Base-by-base conservation (phyloP, 768 basidiomycete species). In the Russula vinacea region DNA sequence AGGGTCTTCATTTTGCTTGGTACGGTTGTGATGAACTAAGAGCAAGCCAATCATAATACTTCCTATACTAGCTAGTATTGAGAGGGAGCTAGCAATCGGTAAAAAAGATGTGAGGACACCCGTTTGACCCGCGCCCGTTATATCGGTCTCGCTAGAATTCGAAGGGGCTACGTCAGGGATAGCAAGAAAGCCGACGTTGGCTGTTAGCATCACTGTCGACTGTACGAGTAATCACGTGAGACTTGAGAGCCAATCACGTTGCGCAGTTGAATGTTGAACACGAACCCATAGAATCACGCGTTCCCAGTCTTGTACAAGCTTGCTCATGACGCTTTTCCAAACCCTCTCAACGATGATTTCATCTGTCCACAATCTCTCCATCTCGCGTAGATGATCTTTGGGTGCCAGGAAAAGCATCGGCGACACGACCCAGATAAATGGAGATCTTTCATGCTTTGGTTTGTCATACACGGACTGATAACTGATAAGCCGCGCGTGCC, bases 121-220 rank as follows among this genome's bases (percentile, higher is more conserved):
- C 37, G 39, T 37, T 3, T 39, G 6, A 1, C 26, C 47, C 39
- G 29, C 19, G 17, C 33, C 22, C 32, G 22, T 9, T 26, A 62
- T 6, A 5, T 3, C 3, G 35, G 17, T 32, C 11, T 32, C 51
- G 11, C 9, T 61, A 5, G 52, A n/a, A 42, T 57, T 62, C 0
- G 60, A 49, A 47, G 56, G 11, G 39, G 61, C 29, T 1, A 74
- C 71, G 22, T 70, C 70, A 5, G 73, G 76, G 17, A 74, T 75
- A 77, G 76, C 74, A 16, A 77, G 70, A 51, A 77, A 76, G 24
- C 74, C 72, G 13, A 77, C 72, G 52, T 75, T 73, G 5, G 73
- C 76, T 19, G 70, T 70, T 1, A 77, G 68, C 67, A 77, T 65
- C n/a, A 76, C 75, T 1, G 74, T 75, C 0, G 73, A 70, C 74